A percentile compares a stretch with the other conserved stretches of the same genome.
These are phyloP conservation scores for Firmiana major DNA, from an alignment of 345 rosid species.

Conservation along the genomic window DNA sequence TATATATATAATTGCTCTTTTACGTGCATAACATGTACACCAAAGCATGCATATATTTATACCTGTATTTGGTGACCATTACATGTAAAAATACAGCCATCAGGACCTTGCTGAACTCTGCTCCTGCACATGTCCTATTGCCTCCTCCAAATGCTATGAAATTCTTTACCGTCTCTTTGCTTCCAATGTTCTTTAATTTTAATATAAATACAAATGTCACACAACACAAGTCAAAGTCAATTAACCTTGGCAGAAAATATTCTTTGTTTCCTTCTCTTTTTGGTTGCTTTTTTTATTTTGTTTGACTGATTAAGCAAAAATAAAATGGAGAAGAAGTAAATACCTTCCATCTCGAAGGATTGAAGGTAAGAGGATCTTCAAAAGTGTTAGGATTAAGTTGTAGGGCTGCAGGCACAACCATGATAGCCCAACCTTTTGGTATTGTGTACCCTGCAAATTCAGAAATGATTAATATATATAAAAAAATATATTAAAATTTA, in stretches of 20 bases:
- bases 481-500: too few species aligned
- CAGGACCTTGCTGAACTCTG: slow-evolving; percentile 24
- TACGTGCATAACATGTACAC: too few species aligned
- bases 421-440: slow-evolving; percentile 27
- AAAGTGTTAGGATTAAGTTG: slow-evolving; percentile 21
- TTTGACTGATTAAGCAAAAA: too few species aligned
- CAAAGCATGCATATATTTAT: too few species aligned
- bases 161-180: slow-evolving; percentile 8
- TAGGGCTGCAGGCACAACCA: slow-evolving; percentile 20
- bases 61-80: slow-evolving; percentile 28
- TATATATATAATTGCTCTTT: not conserved
- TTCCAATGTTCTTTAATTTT: slow-evolving; percentile 16
- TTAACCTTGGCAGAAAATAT: too few species aligned
- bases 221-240: too few species aligned
- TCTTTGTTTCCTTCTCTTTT: too few species aligned
- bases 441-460: slow-evolving; percentile 22
- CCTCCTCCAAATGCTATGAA: slow-evolving; percentile 33
- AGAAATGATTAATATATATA: not conserved
- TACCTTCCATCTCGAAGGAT: slow-evolving; percentile 34
- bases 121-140: slow-evolving; percentile 19
- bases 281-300: too few species aligned
- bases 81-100: slow-evolving; percentile 22
- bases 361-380: slow-evolving; percentile 24
- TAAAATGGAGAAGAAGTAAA: not conserved
- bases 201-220: too few species aligned